Base-by-base conservation (phyloP, 192 early-diverging fungal genomes). In the Diversispora eburnea region DNA sequence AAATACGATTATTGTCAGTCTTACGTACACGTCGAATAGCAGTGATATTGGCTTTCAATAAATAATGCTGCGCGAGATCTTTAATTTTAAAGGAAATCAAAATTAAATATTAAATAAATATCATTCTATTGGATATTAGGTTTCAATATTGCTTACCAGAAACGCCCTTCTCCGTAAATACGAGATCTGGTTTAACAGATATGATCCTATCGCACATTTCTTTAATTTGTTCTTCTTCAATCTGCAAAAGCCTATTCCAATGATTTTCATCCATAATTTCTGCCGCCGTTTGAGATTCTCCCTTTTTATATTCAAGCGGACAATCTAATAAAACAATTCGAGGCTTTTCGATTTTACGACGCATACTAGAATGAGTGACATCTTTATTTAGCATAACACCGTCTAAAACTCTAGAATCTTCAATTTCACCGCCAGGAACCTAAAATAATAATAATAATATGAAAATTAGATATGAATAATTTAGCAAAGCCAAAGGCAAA, bases 341-440 rank as follows among this genome's bases (percentile, higher is more conserved):
- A 20, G 98, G 98, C 79, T 99, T 98, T 79, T 95, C 93, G 70
- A 99, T 98, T 61, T 83, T 83, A 64, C 98, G 89, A 76, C 96
- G 91, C 93, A 94, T 93, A 82, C 95, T 96, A 74, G 98, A 93
- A 81, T 99, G 98, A 39, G 96, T 98, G 17, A 99, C 95, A 84
- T 99, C 98, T 88, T 99, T 99, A 91, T 97, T 98, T 78, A 99
- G 70, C 93, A 99, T 98, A 72, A 99, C 85, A 70, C 98, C 98
- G 77, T 98, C 93, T 80, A 99, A 86, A 45, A 99, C 96, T 67
- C 88, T 84, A 60, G 90, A 96, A 66, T 98, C 91, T 74, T 98
- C 96, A 75, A 99, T 96, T 84, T 96, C 94, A 67, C 96, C 98
- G 74, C 98, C 98, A 41, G 98, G 98, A 73, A 99, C 90, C 89